Evolutionary conservation across 495 filamentous ascomycete species (phyloP).

Genomic region (Neurospora sp.): DNA sequence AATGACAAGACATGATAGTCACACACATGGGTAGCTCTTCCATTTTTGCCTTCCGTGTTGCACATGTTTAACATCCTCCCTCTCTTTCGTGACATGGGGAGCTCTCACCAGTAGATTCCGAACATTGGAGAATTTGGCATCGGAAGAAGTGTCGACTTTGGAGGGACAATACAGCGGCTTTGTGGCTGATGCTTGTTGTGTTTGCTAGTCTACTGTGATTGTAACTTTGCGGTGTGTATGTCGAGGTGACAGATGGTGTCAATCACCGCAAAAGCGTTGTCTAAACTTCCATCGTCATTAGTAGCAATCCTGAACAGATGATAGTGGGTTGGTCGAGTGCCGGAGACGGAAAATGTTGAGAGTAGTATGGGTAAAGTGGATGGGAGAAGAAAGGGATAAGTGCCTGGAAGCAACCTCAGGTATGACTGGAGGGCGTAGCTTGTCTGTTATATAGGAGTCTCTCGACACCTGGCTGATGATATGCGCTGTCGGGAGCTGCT

Average conservation of each 20-base stretch:
- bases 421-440: neutral
- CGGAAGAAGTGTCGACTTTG: neutral
- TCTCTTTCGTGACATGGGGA: neutral
- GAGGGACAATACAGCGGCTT: neutral
- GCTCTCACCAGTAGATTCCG: neutral
- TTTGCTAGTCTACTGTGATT: neutral
- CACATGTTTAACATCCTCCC: neutral
- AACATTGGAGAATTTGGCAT: neutral
- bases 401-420: neutral
- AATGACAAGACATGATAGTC: neutral
- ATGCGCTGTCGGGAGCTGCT: neutral
- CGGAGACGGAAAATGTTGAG: neutral
- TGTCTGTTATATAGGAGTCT: neutral
- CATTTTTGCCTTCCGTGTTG: neutral
- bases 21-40: neutral
- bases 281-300: neutral
- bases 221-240: neutral
- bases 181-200: neutral
- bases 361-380: neutral
- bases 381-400: neutral
- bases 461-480: neutral
- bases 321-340: neutral
- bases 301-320: neutral
- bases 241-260: neutral
- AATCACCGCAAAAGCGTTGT: neutral